Base-by-base conservation (phyloP, 1,284 basidiomycete genomes). In the Austroboletus novae-zelandiae region DNA sequence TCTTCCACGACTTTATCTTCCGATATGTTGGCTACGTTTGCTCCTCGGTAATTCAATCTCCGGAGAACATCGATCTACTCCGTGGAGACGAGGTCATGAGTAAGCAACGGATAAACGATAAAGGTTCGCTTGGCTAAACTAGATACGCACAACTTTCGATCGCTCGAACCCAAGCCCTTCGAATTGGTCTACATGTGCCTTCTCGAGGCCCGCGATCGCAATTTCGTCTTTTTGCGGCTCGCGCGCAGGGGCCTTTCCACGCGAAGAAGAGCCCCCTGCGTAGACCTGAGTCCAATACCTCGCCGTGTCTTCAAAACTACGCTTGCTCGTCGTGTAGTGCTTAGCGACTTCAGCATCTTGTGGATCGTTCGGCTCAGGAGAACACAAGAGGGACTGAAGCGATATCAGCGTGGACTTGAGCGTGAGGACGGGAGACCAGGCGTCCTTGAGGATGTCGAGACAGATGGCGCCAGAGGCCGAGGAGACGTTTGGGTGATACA, bases 271-370 rank as follows among this genome's bases (percentile, higher is more conserved):
- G 0, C 86, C 89, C 34, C 85, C 86, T 2, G 91, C 92, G 63
- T 95, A 95, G 31, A 88, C 84, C 64, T 91, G 83, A 3, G 94
- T 91, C 96, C 96, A 99, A 69, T 95, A 95, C 43, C 81, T 79
- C 23, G 97, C 96, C 0, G 96, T 99, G 35, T 89, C 86, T 52
- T 98, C 91, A 63, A 98, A 99, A 57, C 87, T 87, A 17, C 74
- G 72, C 62, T 86, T 87, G 68, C 91, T 93, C 4, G 92, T 90
- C 61, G 92, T 85, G 66, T 93, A 99, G 69, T 98, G 95, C 66
- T 97, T 98, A 14, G 96, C 97, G 9, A 98, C 93, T 73, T 98
- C 94, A 0, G 97, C 96, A 65, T 98, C 97, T 73, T 98, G 96
- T 0, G 96, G 97, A 67, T 99, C 97, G 59, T 89, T 91, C 13